Conservation (phyloP, 352 stramenopile genomes). For the Globisporangium acanthophoron region DNA sequence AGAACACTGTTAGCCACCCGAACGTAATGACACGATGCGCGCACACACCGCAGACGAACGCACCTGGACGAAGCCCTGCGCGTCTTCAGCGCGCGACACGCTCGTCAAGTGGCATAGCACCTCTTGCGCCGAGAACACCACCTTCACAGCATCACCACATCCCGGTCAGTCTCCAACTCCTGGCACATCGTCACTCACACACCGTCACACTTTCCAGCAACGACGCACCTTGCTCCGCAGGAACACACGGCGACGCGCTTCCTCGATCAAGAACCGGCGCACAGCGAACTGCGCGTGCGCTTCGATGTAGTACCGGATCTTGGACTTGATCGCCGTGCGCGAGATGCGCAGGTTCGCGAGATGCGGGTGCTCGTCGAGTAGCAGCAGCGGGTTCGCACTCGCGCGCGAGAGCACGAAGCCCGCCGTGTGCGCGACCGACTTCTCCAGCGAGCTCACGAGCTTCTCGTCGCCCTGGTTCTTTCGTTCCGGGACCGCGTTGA, state of each 20-base stretch:
- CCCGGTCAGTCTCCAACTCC: background rate
- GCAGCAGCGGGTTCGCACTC: constrained; percentile 31
- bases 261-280: constrained; percentile 47
- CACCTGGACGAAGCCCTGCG: constrained; percentile 68
- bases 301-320: constrained; percentile 38
- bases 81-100: constrained; percentile 52
- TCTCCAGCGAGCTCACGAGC: constrained; percentile 22
- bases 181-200: constrained; percentile 6
- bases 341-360: constrained; percentile 44
- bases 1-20: background rate
- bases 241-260: constrained; percentile 47
- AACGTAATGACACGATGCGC: background rate
- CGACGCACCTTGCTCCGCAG: constrained; percentile 1
- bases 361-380: constrained; percentile 46
- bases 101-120: constrained; percentile 59
- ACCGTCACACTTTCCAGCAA: background rate
- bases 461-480: constrained; percentile 23
- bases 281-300: constrained; percentile 54
- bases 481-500: constrained; percentile 38
- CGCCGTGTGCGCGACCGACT: constrained; percentile 28
- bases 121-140: constrained; percentile 38
- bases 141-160: constrained; percentile 14
- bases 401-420: constrained; percentile 28
- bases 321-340: constrained; percentile 34
- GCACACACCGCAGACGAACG: background rate